These are phyloP conservation scores for Diaporthe longicolla DNA, from an alignment of 2,329 filamentous ascomycete species.

Conservation along the genomic window DNA sequence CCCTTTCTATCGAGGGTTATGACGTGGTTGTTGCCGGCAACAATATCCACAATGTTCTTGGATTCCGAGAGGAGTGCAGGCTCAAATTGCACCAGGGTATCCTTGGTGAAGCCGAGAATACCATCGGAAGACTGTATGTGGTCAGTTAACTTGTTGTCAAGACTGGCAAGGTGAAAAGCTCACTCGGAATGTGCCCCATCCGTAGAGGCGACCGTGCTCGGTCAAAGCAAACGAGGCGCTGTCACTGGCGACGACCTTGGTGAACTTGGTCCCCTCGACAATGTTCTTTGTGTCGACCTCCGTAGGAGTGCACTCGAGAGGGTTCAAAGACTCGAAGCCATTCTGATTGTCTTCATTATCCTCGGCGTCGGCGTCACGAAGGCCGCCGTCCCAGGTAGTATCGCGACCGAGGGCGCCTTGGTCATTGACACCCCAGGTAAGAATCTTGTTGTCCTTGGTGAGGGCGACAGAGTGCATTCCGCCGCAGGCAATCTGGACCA, in stretches of 20 bases:
- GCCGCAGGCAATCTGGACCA: conserved; percentile 83
- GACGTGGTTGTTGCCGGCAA: conserved; percentile 79
- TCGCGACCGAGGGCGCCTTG: conserved; percentile 84
- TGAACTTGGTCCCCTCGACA: conserved; percentile 52
- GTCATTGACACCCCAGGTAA: conserved; percentile 92
- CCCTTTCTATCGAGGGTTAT: conserved; percentile 77
- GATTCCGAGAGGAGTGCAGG: conserved; percentile 72
- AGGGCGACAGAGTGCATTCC: conserved; percentile 86
- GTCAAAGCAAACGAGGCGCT: conserved; percentile 84
- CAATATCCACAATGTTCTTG: conserved; percentile 75
- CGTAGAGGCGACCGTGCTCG: conserved; percentile 81
- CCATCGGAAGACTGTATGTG: conserved; percentile 60
- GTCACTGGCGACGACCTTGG: conserved; percentile 79
- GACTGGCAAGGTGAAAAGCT: conserved; percentile 31
- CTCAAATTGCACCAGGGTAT: conserved; percentile 57
- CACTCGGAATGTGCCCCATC: conserved; percentile 85
- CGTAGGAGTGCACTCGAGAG: conserved; percentile 73
- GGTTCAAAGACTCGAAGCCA: conserved; percentile 67
- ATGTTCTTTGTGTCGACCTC: conserved; percentile 64
- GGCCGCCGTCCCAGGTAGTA: conserved; percentile 73
- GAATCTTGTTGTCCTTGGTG: conserved; percentile 84
- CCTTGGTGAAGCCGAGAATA: conserved; percentile 56
- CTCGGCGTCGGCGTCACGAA: conserved; percentile 68
- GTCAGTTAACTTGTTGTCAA: conserved; percentile 36
- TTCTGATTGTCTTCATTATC: conserved; percentile 55